Conservation (phyloP, 805 yeast genomes). For the Barnettozyma vustinii region DNA sequence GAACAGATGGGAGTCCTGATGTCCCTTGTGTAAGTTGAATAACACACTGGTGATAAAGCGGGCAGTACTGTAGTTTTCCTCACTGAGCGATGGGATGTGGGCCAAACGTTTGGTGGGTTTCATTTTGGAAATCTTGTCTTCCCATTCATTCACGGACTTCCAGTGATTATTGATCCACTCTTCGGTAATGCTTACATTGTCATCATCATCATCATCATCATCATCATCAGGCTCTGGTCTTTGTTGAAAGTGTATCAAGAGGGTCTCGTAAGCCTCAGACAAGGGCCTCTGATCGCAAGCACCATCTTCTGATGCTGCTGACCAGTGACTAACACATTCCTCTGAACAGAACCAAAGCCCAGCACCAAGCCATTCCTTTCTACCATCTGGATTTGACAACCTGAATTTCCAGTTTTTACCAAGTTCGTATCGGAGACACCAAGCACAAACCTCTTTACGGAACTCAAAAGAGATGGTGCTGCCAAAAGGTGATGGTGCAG, state of each 20-base stretch:
- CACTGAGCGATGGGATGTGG: conserved; percentile 41
- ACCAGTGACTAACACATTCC: conserved; percentile 36
- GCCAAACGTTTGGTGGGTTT: conserved; percentile 32
- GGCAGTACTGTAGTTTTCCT: conserved; percentile 47
- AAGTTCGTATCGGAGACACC: conserved; percentile 44
- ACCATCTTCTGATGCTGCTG: conserved; percentile 24
- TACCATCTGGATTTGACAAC: conserved; percentile 17
- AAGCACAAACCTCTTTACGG: conserved; percentile 56
- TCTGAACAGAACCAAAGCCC: conserved; percentile 52
- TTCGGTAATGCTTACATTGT: conserved; percentile 9
- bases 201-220: neutral
- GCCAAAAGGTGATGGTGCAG: conserved; percentile 40
- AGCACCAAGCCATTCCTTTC: conserved; percentile 28
- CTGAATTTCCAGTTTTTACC: conserved; percentile 44
- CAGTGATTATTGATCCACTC: conserved; percentile 30
- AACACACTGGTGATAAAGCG: conserved; percentile 40
- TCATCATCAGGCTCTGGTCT: conserved; percentile 26
- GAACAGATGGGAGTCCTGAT: conserved; percentile 26
- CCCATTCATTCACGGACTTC: conserved; percentile 36
- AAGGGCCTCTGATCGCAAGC: conserved; percentile 22
- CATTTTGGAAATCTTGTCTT: conserved; percentile 26
- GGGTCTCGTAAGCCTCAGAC: conserved; percentile 26
- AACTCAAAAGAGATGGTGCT: conserved; percentile 45
- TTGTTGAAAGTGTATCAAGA: conserved; percentile 19
- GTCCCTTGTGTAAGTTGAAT: conserved; percentile 26